A percentile compares a stretch with the other conserved stretches of the same genome.
Evolutionary conservation across 208 protist species (phyloP).

Genomic region (Crithidia mellificae): DNA sequence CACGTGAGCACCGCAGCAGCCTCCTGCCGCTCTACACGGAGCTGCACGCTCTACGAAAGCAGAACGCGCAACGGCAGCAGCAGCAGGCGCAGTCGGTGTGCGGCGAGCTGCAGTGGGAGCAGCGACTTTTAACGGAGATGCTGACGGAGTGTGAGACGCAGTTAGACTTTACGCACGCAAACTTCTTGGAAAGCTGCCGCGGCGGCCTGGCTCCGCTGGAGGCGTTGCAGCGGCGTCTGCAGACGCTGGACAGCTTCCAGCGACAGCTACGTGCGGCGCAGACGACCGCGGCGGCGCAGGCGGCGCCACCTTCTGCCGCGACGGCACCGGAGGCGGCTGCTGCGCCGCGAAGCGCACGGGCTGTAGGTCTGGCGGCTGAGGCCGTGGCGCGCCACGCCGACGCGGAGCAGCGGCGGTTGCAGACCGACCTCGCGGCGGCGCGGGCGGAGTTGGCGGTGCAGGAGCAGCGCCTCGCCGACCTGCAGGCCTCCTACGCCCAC

Average conservation of each 20-base stretch:
- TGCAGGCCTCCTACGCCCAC: conserved; percentile 26
- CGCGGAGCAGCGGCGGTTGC: conserved; percentile 15
- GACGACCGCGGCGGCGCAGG: not conserved
- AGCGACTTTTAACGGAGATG: conserved; percentile 24
- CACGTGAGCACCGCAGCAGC: conserved; percentile 39
- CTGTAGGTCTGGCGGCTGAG: conserved; percentile 13
- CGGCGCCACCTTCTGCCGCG: no score
- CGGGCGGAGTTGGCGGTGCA: conserved; percentile 6
- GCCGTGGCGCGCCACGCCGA: conserved; percentile 6
- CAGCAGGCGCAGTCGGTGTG: conserved; percentile 22
- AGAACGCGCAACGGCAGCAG: conserved; percentile 18
- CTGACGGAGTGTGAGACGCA: conserved; percentile 34
- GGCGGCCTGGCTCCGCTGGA: conserved; percentile 13
- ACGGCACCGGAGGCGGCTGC: not conserved
- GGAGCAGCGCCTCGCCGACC: conserved; percentile 1
- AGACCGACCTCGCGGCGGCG: conserved; percentile 3
- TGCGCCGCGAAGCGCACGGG: not conserved
- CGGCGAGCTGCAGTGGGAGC: conserved; percentile 34
- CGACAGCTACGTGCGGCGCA: conserved; percentile 8
- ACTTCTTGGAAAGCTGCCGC: conserved; percentile 24
- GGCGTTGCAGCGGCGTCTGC: conserved; percentile 28
- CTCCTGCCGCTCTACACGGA: conserved; percentile 62
- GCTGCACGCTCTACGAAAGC: conserved; percentile 43
- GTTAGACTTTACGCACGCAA: conserved; percentile 19
- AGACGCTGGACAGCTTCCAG: conserved; percentile 10